phyloP scores from a whole-genome alignment of 2,329 filamentous ascomycete species.

The Dothideomycetes sp. region DNA sequence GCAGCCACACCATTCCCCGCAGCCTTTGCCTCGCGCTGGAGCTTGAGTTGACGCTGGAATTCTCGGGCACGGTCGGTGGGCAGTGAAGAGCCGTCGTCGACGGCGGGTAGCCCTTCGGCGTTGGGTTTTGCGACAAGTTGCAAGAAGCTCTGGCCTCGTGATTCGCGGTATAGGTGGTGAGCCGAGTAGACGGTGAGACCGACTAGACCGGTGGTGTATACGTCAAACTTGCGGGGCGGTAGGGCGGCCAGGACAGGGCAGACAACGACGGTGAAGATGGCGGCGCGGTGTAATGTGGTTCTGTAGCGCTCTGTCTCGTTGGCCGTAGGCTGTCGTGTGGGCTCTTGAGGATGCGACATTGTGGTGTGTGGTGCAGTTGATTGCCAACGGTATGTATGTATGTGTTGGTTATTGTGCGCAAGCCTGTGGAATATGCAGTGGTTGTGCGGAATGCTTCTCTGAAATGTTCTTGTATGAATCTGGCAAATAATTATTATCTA shows the following conservation, averaged over 20 bases:
- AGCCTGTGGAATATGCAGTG: neutral
- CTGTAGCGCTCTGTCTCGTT: conserved; percentile 19
- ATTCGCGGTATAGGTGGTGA: conserved; percentile 38
- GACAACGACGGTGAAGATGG: conserved; percentile 41
- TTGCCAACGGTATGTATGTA: no score
- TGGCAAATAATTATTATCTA: no score
- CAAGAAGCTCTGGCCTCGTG: conserved; percentile 32
- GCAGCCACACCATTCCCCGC: conserved; percentile 26
- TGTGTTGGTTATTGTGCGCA: neutral
- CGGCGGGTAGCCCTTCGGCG: conserved; percentile 3
- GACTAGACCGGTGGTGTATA: conserved; percentile 48
- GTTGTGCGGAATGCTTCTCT: no score
- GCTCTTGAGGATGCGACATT: conserved; percentile 22
- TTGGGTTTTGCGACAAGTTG: conserved; percentile 22
- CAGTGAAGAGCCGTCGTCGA: conserved; percentile 17
- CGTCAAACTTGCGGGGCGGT: conserved; percentile 53
- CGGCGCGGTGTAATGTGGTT: conserved; percentile 32
- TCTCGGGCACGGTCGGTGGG: conserved; percentile 31
- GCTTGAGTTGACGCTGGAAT: conserved; percentile 28
- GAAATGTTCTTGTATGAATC: no score
- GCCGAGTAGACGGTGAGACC: conserved; percentile 41
- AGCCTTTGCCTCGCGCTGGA: conserved; percentile 30
- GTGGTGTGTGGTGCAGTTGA: no score
- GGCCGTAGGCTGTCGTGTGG: conserved; percentile 19
- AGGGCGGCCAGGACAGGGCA: conserved; percentile 47